These are phyloP conservation scores for Ambrosiella cleistominuta DNA, from an alignment of 2,329 filamentous ascomycete genomes.

Conservation along the genomic window DNA sequence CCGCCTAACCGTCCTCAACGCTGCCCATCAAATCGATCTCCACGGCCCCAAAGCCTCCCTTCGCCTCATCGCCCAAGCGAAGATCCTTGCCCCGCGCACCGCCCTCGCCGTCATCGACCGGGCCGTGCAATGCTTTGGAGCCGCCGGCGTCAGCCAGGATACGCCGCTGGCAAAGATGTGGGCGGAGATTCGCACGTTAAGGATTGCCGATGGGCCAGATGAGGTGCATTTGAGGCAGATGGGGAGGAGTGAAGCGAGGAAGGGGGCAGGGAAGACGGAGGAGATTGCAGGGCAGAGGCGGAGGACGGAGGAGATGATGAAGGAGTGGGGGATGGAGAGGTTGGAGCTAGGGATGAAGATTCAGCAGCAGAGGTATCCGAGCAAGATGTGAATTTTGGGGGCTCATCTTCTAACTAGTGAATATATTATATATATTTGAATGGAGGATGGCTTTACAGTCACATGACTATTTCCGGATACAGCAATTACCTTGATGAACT, in stretches of 20 bases:
- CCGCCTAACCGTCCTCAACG: conserved; percentile 78
- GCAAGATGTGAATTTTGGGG: not conserved
- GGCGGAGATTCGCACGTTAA: conserved; percentile 62
- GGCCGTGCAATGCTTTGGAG: conserved; percentile 83
- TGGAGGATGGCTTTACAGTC: too few species aligned
- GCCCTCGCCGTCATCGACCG: conserved; percentile 81
- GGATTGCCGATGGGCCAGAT: conserved; percentile 84
- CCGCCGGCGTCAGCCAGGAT: conserved; percentile 81
- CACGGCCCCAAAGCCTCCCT: conserved; percentile 75
- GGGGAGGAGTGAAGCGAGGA: conserved; percentile 63
- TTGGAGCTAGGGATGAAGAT: conserved; percentile 36
- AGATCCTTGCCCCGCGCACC: conserved; percentile 72
- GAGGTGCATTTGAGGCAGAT: conserved; percentile 82
- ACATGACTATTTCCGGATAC: too few species aligned
- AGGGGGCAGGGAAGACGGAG: conserved; percentile 40
- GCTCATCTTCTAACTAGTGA: too few species aligned
- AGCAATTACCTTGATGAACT: too few species aligned
- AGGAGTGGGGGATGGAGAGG: conserved; percentile 32
- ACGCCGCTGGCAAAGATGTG: conserved; percentile 79
- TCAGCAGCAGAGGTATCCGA: conserved; percentile 27
- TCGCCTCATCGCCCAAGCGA: conserved; percentile 87
- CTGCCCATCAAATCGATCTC: conserved; percentile 85
- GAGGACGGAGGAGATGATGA: conserved; percentile 48
- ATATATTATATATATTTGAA: too few species aligned
- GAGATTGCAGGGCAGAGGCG: conserved; percentile 47